phyloP scores from a whole-genome alignment of 176 grass and related monocot species.

The Areca catechu region DNA sequence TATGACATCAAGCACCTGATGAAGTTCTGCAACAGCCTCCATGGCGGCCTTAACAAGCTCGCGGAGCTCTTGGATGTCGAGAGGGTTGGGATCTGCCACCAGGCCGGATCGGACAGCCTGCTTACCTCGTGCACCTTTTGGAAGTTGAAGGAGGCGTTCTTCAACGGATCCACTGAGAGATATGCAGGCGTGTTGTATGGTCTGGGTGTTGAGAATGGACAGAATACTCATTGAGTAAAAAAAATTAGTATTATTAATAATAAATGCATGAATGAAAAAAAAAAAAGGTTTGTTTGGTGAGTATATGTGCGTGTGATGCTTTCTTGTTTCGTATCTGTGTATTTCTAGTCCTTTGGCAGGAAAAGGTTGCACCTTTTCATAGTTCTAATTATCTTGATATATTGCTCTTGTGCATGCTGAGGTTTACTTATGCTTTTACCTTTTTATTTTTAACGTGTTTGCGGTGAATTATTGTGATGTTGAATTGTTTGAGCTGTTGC shows the following conservation, averaged over 20 bases:
- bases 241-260: conserved; percentile 40
- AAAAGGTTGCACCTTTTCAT: not conserved
- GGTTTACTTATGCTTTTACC: no score
- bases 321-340: not conserved
- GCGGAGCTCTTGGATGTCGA: conserved; percentile 33
- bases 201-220: conserved; percentile 33
- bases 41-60: conserved; percentile 66
- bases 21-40: conserved; percentile 43
- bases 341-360: not conserved
- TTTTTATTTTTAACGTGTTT: no score
- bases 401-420: not conserved
- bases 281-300: conserved; percentile 5
- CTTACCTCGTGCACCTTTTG: conserved; percentile 35
- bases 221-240: conserved; percentile 35
- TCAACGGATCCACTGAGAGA: conserved; percentile 27
- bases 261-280: conserved; percentile 15
- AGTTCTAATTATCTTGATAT: not conserved
- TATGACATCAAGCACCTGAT: conserved; percentile 89
- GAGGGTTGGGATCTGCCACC: conserved; percentile 53
- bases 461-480: no score
- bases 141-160: conserved; percentile 41
- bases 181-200: conserved; percentile 76
- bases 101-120: conserved; percentile 61
- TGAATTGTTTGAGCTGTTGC: no score
- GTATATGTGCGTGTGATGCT: not conserved